Percentiles rank a stretch among this genome's conserved stretches.
Evolutionary conservation across 2,329 filamentous ascomycete genomes (phyloP).

Genomic region (Knufia petricola): DNA sequence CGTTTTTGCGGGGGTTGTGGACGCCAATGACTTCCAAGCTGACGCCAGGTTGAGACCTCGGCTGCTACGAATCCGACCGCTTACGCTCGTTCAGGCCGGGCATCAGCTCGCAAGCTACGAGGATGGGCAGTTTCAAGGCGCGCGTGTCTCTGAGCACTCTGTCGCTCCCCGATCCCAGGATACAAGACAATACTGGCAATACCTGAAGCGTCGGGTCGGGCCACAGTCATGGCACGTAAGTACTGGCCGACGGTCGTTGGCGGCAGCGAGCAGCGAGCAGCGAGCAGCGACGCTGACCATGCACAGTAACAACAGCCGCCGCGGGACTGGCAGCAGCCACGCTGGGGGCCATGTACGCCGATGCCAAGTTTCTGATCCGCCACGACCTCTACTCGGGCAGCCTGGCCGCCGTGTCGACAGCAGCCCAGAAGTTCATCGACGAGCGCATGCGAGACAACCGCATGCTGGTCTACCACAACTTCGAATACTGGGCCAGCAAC

Average conservation of each 20-base stretch:
- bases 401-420: constrained; percentile 14
- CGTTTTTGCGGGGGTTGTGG: background rate
- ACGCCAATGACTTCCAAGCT: background rate
- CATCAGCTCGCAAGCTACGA: background rate
- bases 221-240: constrained; percentile 3
- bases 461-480: constrained; percentile 57
- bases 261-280: too few species aligned
- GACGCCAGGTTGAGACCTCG: background rate
- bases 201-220: background rate
- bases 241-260: too few species aligned
- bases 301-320: constrained; percentile 15
- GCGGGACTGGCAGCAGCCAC: constrained; percentile 27
- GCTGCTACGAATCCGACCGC: background rate
- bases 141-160: background rate
- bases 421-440: constrained; percentile 14
- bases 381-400: constrained; percentile 52
- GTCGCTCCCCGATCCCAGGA: background rate
- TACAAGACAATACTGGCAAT: background rate
- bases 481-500: constrained; percentile 48
- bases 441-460: constrained; percentile 41
- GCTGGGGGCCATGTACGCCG: constrained; percentile 49
- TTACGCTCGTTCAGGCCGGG: background rate
- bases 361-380: constrained; percentile 59
- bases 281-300: background rate
- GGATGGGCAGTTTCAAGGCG: background rate